These are phyloP conservation scores for Trichoderma sp. DNA, from an alignment of 2,329 filamentous ascomycete species.

Conservation along the genomic window DNA sequence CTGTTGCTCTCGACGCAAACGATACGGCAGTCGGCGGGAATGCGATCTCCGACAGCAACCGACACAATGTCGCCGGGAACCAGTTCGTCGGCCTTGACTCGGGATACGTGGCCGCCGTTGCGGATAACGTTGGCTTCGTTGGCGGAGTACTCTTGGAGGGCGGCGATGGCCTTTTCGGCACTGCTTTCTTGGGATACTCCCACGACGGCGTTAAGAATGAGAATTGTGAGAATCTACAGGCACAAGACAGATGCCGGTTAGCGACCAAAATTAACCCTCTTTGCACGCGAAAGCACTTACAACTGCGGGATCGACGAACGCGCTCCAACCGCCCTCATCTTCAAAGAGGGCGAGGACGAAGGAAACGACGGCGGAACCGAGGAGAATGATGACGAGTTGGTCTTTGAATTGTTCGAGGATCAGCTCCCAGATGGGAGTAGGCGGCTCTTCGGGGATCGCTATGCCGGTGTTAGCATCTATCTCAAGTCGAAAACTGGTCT, in stretches of 20 bases:
- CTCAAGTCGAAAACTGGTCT: neutral
- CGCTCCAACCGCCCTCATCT: constrained; percentile 90
- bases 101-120: constrained; percentile 72
- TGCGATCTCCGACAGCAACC: constrained; percentile 85
- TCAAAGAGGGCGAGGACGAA: constrained; percentile 93
- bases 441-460: constrained; percentile 81
- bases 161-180: constrained; percentile 96
- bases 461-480: constrained; percentile 26
- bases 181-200: constrained; percentile 98
- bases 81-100: constrained; percentile 93
- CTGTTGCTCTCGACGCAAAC: constrained; percentile 93
- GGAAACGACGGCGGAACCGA: constrained; percentile 89
- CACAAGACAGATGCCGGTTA: neutral
- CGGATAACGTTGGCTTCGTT: constrained; percentile 95
- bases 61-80: constrained; percentile 93
- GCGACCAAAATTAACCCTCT: neutral
- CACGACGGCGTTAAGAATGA: constrained; percentile 94
- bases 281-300: constrained; percentile 54
- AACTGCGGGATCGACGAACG: constrained; percentile 94
- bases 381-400: constrained; percentile 91
- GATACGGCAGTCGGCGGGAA: constrained; percentile 92
- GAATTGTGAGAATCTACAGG: constrained; percentile 84
- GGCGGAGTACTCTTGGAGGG: constrained; percentile 97
- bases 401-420: constrained; percentile 99
- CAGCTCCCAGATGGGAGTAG: constrained; percentile 93